Evolutionary conservation across 768 basidiomycete species (phyloP).

Genomic region (Obba rivulosa): DNA sequence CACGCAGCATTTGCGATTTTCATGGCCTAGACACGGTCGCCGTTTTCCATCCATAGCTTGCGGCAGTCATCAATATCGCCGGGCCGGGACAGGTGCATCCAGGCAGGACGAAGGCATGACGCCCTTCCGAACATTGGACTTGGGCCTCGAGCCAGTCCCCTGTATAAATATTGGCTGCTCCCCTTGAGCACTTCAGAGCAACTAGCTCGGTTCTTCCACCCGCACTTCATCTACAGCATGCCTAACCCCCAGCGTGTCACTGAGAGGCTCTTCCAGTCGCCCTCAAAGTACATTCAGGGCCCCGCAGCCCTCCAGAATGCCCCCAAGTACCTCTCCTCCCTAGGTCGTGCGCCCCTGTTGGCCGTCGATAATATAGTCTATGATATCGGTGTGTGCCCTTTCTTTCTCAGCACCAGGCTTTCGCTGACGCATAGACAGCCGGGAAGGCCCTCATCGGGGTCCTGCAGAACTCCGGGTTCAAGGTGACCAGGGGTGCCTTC

Average conservation of each 20-base stretch:
- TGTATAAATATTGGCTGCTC: background rate
- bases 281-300: constrained; percentile 29
- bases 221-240: constrained; percentile 6
- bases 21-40: no score
- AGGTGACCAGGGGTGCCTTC: constrained; percentile 21
- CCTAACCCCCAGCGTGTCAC: constrained; percentile 20
- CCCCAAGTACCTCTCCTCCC: constrained; percentile 19
- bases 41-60: no score
- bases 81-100: no score
- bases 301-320: constrained; percentile 27
- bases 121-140: no score
- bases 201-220: background rate
- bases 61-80: no score
- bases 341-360: constrained; percentile 21
- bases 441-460: constrained; percentile 22
- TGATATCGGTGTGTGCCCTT: constrained; percentile 19
- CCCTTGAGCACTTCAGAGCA: background rate
- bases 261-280: constrained; percentile 26
- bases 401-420: background rate
- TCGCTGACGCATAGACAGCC: constrained; percentile 8
- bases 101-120: no score
- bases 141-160: no score
- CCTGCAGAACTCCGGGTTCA: constrained; percentile 18
- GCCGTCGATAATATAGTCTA: constrained; percentile 24
- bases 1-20: no score